phyloP scores from a whole-genome alignment of 768 basidiomycete species.

The Tylopilus vinaceipallidus region DNA sequence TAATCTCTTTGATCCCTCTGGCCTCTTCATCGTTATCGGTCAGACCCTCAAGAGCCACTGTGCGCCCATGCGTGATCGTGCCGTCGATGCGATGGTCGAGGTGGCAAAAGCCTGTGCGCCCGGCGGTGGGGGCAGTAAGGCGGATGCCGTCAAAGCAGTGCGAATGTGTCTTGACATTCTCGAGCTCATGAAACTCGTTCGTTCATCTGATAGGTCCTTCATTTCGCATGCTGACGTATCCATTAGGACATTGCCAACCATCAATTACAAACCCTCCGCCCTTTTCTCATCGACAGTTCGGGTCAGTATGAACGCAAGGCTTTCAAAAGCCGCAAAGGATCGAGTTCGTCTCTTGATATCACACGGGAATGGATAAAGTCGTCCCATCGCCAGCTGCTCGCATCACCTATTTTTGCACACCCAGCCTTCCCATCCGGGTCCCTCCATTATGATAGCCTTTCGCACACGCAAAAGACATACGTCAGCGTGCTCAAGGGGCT shows the following conservation, averaged over 20 bases:
- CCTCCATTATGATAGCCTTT: slow-evolving; percentile 45
- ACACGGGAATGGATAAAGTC: slow-evolving; percentile 66
- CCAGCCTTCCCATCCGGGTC: slow-evolving; percentile 41
- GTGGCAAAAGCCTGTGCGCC: slow-evolving; percentile 59
- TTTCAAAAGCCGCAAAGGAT: slow-evolving; percentile 59
- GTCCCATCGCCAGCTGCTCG: slow-evolving; percentile 47
- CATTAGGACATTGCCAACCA: slow-evolving; percentile 93
- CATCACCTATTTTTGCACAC: slow-evolving; percentile 42
- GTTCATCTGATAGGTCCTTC: slow-evolving; percentile 33
- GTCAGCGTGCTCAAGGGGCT: slow-evolving; percentile 56
- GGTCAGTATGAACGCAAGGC: slow-evolving; percentile 77
- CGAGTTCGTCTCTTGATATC: slow-evolving; percentile 43
- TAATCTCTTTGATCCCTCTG: slow-evolving; percentile 73
- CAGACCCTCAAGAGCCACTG: slow-evolving; percentile 85
- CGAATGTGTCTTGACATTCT: slow-evolving; percentile 85
- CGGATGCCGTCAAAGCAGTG: slow-evolving; percentile 70
- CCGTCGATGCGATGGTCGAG: slow-evolving; percentile 80
- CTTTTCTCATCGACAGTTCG: slow-evolving; percentile 80
- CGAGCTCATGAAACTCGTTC: slow-evolving; percentile 92
- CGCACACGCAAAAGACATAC: slow-evolving; percentile 45
- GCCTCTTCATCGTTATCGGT: slow-evolving; percentile 77
- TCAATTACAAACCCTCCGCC: slow-evolving; percentile 88
- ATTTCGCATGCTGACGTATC: slow-evolving; percentile 19
- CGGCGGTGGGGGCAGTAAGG: slow-evolving; percentile 51
- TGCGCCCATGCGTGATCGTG: slow-evolving; percentile 87